phyloP scores from a whole-genome alignment of 805 yeast species.

The Metschnikowia noctiluminum region DNA sequence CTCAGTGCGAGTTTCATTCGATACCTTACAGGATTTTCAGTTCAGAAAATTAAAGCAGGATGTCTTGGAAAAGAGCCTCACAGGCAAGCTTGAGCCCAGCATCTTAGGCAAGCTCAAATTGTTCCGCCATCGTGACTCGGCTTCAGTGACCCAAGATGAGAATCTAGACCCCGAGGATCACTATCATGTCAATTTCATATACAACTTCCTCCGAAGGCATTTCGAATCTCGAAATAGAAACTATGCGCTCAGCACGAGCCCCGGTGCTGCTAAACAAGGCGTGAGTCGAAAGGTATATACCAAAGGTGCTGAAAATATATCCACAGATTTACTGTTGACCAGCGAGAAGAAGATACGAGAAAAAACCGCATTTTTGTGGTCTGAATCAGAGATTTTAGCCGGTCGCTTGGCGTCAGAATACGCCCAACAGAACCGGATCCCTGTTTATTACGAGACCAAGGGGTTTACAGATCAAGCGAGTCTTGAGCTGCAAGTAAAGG shows the following conservation, averaged over 20 bases:
- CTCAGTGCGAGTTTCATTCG: slow-evolving; percentile 28
- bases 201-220: slow-evolving; percentile 30
- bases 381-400: slow-evolving; percentile 26
- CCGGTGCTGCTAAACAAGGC: not conserved
- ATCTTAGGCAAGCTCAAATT: slow-evolving; percentile 22
- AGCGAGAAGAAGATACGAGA: not conserved
- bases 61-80: slow-evolving; percentile 28
- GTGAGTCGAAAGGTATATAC: slow-evolving; percentile 1
- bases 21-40: slow-evolving; percentile 21
- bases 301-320: slow-evolving; percentile 2
- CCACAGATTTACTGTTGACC: slow-evolving; percentile 1
- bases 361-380: slow-evolving; percentile 20
- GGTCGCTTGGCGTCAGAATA: slow-evolving; percentile 25
- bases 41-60: slow-evolving; percentile 22
- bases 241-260: slow-evolving; percentile 24
- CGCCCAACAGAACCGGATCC: slow-evolving; percentile 18
- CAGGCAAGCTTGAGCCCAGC: slow-evolving; percentile 23
- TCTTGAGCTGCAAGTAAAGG: slow-evolving; percentile 13
- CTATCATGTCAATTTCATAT: slow-evolving; percentile 31
- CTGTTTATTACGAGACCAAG: slow-evolving; percentile 21
- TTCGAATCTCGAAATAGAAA: slow-evolving; percentile 29
- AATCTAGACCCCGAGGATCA: slow-evolving; percentile 24
- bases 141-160: slow-evolving; percentile 9
- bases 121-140: slow-evolving; percentile 19
- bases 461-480: slow-evolving; percentile 15